A percentile compares a stretch with the other conserved stretches of the same genome.
These are phyloP conservation scores for Russula foetens DNA, from an alignment of 768 basidiomycete species.

Conservation along the genomic window DNA sequence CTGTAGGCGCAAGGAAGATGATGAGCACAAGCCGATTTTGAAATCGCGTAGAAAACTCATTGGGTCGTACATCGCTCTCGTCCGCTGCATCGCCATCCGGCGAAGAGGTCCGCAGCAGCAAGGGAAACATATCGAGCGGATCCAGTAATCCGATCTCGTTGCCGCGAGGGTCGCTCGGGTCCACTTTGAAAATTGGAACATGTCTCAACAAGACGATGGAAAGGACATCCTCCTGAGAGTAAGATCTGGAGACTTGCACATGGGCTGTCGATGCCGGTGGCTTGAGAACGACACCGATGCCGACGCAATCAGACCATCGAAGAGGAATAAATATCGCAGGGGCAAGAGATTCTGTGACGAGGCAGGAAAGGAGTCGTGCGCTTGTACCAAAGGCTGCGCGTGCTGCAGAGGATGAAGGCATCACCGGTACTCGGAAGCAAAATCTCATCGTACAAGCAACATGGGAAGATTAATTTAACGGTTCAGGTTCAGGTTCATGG, in stretches of 20 bases:
- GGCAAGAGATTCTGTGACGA: slow-evolving; percentile 49
- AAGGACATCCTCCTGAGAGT: slow-evolving; percentile 33
- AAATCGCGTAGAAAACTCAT: background rate
- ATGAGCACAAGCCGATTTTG: background rate
- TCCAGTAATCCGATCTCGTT: slow-evolving; percentile 43
- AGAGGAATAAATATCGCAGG: slow-evolving; percentile 41
- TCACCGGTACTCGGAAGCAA: background rate
- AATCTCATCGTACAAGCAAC: too few relatives aligned
- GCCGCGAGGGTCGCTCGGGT: slow-evolving; percentile 25
- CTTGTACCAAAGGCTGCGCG: slow-evolving; percentile 40
- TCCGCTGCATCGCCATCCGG: slow-evolving; percentile 23
- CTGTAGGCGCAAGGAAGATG: background rate
- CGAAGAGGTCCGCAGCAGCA: slow-evolving; percentile 30
- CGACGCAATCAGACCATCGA: slow-evolving; percentile 28
- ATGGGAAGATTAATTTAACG: too few relatives aligned
- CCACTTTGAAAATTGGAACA: slow-evolving; percentile 39
- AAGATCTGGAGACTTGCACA: slow-evolving; percentile 16
- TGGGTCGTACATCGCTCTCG: background rate
- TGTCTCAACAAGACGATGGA: slow-evolving; percentile 41
- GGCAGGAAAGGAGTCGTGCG: slow-evolving; percentile 45
- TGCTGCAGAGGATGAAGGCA: slow-evolving; percentile 1
- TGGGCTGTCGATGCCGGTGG: slow-evolving; percentile 20
- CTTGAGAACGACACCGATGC: slow-evolving; percentile 36
- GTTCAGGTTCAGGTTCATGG: too few relatives aligned
- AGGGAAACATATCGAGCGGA: slow-evolving; percentile 45